Conservation (phyloP, 2,329 filamentous ascomycete species). For the Colletotrichum sp. region DNA sequence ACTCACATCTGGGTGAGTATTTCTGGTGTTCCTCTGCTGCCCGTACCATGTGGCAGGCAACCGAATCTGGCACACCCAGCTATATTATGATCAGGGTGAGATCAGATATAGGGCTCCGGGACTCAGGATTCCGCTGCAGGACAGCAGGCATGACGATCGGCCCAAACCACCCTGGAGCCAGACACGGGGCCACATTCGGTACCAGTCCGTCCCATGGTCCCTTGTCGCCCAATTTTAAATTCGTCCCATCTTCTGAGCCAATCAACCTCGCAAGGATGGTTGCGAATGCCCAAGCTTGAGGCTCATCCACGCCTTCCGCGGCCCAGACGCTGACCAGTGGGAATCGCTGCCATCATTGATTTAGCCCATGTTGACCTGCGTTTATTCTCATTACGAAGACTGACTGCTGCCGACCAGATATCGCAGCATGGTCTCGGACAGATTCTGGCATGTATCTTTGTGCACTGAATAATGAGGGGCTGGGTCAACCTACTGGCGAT, state of each 20-base stretch:
- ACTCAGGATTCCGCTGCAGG: constrained; percentile 19
- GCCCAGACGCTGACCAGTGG: neutral
- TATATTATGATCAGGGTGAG: constrained; percentile 16
- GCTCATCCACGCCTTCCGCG: constrained; percentile 1
- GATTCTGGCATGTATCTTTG: neutral
- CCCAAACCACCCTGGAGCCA: constrained; percentile 11
- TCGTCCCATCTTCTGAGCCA: constrained; percentile 21
- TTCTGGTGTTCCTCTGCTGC: neutral
- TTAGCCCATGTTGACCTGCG: neutral
- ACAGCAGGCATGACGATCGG: constrained; percentile 22
- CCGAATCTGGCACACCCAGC: neutral
- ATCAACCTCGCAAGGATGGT: constrained; percentile 8
- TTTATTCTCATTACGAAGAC: neutral
- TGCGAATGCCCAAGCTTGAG: neutral
- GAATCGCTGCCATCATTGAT: neutral
- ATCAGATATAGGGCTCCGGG: constrained; percentile 22
- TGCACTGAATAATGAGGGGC: neutral
- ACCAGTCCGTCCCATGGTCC: neutral
- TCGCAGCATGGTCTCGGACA: neutral
- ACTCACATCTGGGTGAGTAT: neutral
- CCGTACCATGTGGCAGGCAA: neutral
- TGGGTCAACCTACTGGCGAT: neutral
- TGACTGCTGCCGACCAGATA: neutral
- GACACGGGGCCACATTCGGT: constrained; percentile 14
- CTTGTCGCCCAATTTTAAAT: constrained; percentile 17